Base-by-base conservation (phyloP, 192 early-diverging fungal species). In the Endogone sp. region DNA sequence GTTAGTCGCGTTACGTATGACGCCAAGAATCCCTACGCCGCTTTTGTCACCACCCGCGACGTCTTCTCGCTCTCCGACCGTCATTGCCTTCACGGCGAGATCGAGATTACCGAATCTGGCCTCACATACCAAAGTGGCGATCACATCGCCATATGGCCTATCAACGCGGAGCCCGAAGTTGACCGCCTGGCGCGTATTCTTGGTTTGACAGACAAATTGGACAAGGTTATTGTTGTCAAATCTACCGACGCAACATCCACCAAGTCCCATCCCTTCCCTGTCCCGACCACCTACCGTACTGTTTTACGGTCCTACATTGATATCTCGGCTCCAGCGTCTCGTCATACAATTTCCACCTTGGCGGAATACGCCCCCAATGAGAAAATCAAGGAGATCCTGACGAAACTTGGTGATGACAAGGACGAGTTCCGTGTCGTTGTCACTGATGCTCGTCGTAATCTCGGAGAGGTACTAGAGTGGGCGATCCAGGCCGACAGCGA, bases 221-320 rank as follows among this genome's bases (percentile, higher is more conserved):
- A 96, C 60, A 75, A 72, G 24, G 75, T 90, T 22, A 75, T 97
- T 63, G 80, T 76, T 22, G 83, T 96, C 31, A 85, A 84, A 58
- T 86, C 91, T 29, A 87, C 88, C 62, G 85, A 95, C 74, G 83
- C 85, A 4, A 76, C 89, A 61, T 90, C 87, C 30, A 86, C 89
- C 62, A 95, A 95, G 75, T 82, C 89, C 72, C 62, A 81, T 65
- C 93, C 94, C 10, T 97, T 99, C 85, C 95, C 96, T 60, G 84
- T 87, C 22, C 93, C 94, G 13, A 90, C 92, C 32, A 85, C 93
- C 26, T 93, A 93, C 67, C 87, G 91, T 56, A 89, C 95, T 0
- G 91, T 93, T 6, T 89, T 99, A 69, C 87, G 92, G 31, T 84
- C 96, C 79, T 98, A 98, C 75, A 75, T 98, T 56, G 98, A 98